These are phyloP conservation scores for Lachnum nothofagi DNA, from an alignment of 2,329 filamentous ascomycete species.

Conservation along the genomic window DNA sequence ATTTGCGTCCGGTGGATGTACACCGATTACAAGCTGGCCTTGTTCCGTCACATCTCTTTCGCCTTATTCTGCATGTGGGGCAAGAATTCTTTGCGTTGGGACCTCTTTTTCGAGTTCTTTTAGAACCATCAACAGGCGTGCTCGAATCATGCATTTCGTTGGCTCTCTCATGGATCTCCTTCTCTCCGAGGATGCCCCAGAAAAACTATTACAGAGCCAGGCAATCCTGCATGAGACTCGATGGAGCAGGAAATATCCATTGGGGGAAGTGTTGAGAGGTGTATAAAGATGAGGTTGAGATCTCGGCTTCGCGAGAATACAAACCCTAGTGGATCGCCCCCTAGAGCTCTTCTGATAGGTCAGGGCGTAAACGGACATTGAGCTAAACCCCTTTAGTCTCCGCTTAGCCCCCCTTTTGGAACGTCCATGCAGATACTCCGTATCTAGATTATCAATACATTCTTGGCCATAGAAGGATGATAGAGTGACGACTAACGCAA, in stretches of 20 bases:
- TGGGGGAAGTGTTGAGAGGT: too few species aligned
- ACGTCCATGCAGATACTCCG: not conserved
- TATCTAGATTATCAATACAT: not conserved
- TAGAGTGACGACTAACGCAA: too few species aligned
- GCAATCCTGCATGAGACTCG: too few species aligned
- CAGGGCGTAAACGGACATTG: not conserved
- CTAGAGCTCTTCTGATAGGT: not conserved
- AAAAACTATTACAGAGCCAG: too few species aligned
- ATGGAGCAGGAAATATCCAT: too few species aligned
- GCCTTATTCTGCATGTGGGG: conserved; percentile 12
- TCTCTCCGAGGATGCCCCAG: too few species aligned
- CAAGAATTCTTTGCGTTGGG: conserved; percentile 9
- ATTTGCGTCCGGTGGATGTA: conserved; percentile 16
- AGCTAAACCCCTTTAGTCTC: not conserved
- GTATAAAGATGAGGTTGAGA: not conserved
- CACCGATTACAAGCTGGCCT: conserved; percentile 14
- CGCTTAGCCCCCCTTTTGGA: not conserved
- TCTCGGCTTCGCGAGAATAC: not conserved
- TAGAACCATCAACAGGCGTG: conserved; percentile 31
- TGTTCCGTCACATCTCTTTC: conserved; percentile 18
- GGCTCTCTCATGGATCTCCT: too few species aligned
- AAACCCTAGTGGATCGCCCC: not conserved
- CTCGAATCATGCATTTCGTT: not conserved
- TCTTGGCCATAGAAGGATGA: too few species aligned
- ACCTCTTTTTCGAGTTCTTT: conserved; percentile 16